Base-by-base conservation (phyloP, 2,329 filamentous ascomycete species). In the Chaetomium sp. region DNA sequence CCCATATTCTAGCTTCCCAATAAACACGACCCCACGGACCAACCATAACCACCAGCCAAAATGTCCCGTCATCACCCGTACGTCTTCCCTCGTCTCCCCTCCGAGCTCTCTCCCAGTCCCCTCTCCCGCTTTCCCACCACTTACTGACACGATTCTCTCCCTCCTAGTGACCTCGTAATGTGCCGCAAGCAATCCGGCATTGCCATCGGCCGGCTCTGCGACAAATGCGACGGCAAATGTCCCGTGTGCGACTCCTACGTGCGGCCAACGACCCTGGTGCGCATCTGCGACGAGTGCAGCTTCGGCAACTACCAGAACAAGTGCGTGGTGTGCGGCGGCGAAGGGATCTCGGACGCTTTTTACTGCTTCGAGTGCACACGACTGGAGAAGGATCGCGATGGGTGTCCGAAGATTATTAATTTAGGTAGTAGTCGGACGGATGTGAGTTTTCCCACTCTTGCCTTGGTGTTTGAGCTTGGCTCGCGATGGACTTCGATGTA, bases 301-400 rank as follows among this genome's bases (percentile, higher is more conserved):
- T 99, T 99, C 72, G 94, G 94, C 69, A 99, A 99, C 80, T 99
- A 96, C 79, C 94, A 97, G 77, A 99, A 99, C 79, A 99, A 99
- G 74, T 99, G 94, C 71, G 91, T 99, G 64, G 94, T 99, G 44
- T 99, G 94, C 74, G 94, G 94, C 71, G 94, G 94, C 66, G 94
- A 97, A 76, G 94, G 94, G 35, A 99, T 99, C 71, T 94, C 88
- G 37, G 94, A 99, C 71, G 94, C 94, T 49, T 97, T 97, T 74
- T 99, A 99, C 78, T 99, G 94, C 79, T 97, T 97, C 70, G 94
- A 99, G 75, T 99, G 94, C 72, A 99, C 94, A 57, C 82, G 94
- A 6, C 76, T 99, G 12, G 94, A 99, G 72, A 99, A 97, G 75
- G 94, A 99, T 70, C 80, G 94, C 59, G 94, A 99, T 70, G 94